Evolutionary conservation across 306 rosid species (phyloP), one percentile per base, ranked within the genome.

Genomic region (Ormosia emarginata): DNA sequence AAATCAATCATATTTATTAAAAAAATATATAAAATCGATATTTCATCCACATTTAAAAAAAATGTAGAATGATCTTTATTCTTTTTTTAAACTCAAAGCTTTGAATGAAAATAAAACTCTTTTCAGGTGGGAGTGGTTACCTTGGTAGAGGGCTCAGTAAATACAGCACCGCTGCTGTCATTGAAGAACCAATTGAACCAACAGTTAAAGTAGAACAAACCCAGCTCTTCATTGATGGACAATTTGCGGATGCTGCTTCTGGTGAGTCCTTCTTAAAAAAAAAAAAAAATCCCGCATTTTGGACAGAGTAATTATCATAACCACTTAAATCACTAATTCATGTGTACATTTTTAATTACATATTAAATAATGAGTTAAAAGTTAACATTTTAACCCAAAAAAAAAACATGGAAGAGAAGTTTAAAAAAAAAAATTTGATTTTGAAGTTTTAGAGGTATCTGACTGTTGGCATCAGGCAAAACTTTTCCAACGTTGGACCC

Each of bases 401-500:
- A 9, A 1, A 24, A 44, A 63, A 47, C 14, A 24, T 58, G 49
- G 15, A 34, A 10, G 17, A 32, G 68, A 67, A 24, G 24, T 24
- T 24, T 0, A 24, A 4, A 24, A 8, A 6, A 30, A 29, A 39
- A 69, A 33, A 29, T 32, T 24, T 2, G 5, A 12, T 65, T 52
- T 50, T 46, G 4, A 36, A 40, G 44, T 37, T 50, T 65, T 36
- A 14, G 39, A 78, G 81, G n/a, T 30, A 14, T 61, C 82, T 69
- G 41, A 62, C 8, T 49, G 53, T 37, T 72, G 80, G 69, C 50
- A 59, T 41, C 89, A 93, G 98, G 88, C 57, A 93, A 86, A 86
- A 89, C 91, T 9, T 86, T 93, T 86, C 91, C 92, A 46, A 89
- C 97, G 15, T 56, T 87, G 74, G 98, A 93, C 49, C 97, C 98